phyloP scores from a whole-genome alignment of 1,284 basidiomycete genomes.

The Tausonia pullulans region DNA sequence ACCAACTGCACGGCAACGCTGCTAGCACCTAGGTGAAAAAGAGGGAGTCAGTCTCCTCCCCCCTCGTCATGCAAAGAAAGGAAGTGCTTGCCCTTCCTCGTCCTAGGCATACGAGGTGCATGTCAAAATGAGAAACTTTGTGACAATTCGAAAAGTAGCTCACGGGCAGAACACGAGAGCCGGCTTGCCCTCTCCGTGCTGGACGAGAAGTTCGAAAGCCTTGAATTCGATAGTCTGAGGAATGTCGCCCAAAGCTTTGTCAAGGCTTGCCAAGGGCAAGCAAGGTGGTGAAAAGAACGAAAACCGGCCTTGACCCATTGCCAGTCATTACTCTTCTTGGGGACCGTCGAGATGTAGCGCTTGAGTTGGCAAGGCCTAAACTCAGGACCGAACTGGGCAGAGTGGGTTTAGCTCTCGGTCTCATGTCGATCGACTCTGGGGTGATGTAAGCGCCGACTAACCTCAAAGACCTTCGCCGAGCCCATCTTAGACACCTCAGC shows the following conservation, averaged over 20 bases:
- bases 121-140: too few relatives aligned
- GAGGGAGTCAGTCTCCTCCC: too few relatives aligned
- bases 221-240: constrained; percentile 50
- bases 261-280: too few relatives aligned
- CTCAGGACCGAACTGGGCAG: constrained; percentile 71
- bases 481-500: constrained; percentile 31
- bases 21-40: too few relatives aligned
- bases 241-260: constrained; percentile 16
- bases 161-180: constrained; percentile 67
- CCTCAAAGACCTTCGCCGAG: constrained; percentile 62
- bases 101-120: too few relatives aligned
- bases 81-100: too few relatives aligned
- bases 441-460: constrained; percentile 26
- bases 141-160: too few relatives aligned
- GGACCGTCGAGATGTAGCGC: constrained; percentile 54
- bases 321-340: constrained; percentile 58
- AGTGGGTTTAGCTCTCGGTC: neutral
- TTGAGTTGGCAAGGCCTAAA: constrained; percentile 74
- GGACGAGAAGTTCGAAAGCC: constrained; percentile 56
- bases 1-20: constrained; percentile 51
- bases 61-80: too few relatives aligned
- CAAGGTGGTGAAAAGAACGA: too few relatives aligned
- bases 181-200: constrained; percentile 62
- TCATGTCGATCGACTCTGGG: neutral
- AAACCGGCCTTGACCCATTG: constrained; percentile 45